A percentile compares a stretch with the other conserved stretches of the same genome.
phyloP scores from a whole-genome alignment of 441 rosid genomes.

The Bruguiera hainesii region DNA sequence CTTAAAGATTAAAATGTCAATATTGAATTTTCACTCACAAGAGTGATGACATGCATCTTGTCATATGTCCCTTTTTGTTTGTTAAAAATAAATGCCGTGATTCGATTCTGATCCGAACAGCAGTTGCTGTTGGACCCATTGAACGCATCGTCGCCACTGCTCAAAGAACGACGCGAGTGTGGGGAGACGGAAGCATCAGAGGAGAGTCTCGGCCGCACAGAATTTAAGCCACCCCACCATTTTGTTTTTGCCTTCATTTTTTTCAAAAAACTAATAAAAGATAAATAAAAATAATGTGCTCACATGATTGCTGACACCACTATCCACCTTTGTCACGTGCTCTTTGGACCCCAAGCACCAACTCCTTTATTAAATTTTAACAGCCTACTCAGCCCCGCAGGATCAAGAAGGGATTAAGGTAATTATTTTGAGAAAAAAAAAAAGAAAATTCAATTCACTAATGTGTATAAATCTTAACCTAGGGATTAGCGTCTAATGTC shows the following conservation, averaged over 20 bases:
- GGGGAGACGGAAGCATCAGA: slow-evolving; percentile 28
- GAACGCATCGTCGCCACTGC: not conserved
- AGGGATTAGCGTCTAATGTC: slow-evolving; percentile 30
- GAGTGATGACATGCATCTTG: no score
- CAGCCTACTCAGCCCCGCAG: no score
- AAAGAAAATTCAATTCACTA: slow-evolving; percentile 6
- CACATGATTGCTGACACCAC: slow-evolving; percentile 60
- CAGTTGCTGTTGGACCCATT: no score
- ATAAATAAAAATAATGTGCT: slow-evolving; percentile 8
- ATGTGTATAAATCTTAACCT: slow-evolving; percentile 17
- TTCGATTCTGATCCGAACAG: no score
- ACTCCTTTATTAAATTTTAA: no score
- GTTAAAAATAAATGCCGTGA: no score
- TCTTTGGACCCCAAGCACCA: slow-evolving; percentile 25
- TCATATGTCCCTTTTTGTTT: no score
- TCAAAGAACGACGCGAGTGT: slow-evolving; percentile 27
- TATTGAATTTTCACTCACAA: no score
- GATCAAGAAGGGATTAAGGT: slow-evolving; percentile 6
- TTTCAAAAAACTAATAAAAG: not conserved
- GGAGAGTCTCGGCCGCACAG: slow-evolving; percentile 43
- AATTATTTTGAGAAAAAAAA: not conserved
- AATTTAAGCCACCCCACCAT: slow-evolving; percentile 22
- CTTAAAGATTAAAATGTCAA: no score
- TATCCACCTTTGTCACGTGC: slow-evolving; percentile 55
- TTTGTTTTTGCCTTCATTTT: slow-evolving; percentile 2